Evolutionary conservation across 1,284 basidiomycete genomes (phyloP), one percentile per base, ranked within the genome.

Genomic region (Malassezia obtusa): DNA sequence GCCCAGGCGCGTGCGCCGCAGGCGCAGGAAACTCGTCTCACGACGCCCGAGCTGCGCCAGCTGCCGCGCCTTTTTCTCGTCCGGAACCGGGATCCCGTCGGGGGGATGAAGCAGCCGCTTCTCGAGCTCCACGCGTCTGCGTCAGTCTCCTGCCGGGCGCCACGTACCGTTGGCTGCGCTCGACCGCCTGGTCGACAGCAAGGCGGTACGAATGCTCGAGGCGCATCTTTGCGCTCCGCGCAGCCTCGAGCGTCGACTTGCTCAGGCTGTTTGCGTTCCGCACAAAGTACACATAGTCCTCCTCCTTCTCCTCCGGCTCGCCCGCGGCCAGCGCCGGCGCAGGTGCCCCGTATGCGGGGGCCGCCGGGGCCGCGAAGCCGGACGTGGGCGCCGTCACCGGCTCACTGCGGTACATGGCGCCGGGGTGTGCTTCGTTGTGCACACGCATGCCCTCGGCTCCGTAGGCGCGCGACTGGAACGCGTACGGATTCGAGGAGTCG

Each of bases 191-290:
- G 75, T 91, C 87, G 25, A 94, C 89, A 1, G 86, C 85, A 55
- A 95, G 85, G 77, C 95, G 95, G 81, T 98, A 98, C 77, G 86
- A 94, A 58, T 92, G 87, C 77, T 95, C 92, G 50, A 98, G 82
- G 77, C 95, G 95, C 75, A 96, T 83, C 76, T 96, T 95, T 28
- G 92, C 90, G 19, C 87, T 87, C 50, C 89, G 95, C 4, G 90
- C 86, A 57, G 89, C 87, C 53, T 91, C 89, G 50, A 90, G 80
- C 33, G 89, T 87, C 68, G 87, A 84, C 62, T 90, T 84, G 28
- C 84, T 85, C 78, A 95, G 92, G 58, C 82, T 83, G 41, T 80
- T 77, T 1, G 87, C 86, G 49, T 84, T 84, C 49, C 92, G 81
- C 75, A 94, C 87, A 77, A 96, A 98, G 79, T 92, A 95, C 66